Evolutionary conservation across 2,329 filamentous ascomycete species (phyloP), one percentile per base, ranked within the genome.

Genomic region (Sphaerostilbella broomeana): DNA sequence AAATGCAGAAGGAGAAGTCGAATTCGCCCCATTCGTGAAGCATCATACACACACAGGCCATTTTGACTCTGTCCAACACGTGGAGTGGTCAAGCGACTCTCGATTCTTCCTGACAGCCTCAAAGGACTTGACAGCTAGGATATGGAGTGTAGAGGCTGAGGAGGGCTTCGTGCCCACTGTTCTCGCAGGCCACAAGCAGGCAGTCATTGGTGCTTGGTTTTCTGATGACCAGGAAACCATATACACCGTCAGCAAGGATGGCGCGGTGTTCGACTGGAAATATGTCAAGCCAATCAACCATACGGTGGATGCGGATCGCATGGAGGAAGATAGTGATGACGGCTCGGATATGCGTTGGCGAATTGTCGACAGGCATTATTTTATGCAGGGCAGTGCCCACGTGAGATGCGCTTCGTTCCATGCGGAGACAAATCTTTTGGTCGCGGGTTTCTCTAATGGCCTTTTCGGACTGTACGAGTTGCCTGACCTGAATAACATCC

Each of bases 31-130:
- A 0, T 98, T 98, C 54, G 81, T 95, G 33, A 75, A 84, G 49
- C 86, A 97, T 64, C 80, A 88, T 49, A 83, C 84, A 36, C 87
- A 94, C 52, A 81, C 80, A 1, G 87, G 86, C 0, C 92, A 98
- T 61, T 94, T 92, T 53, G 92, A 97, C 59, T 76, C 75, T 12
- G 83, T 97, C 10, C 79, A 81, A 47, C 82, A 81, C 59, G 84
- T 98, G 40, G 84, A 94, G 58, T 98, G 94, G 92, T 97, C 92
- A 7, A 84, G 79, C 60, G 94, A 98, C 65, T 95, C 90, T 10
- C 76, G 92, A 18, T 98, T 98, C 69, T 90, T 98, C 61, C 72
- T 98, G 38, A 95, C 83, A 46, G 77, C 90, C 3, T 90, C 88
- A 13, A 95, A 88, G 59, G 92, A 98, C 56, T 64, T 97, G 61